phyloP scores from a whole-genome alignment of 441 rosid species.

The Pelargonium citronellum region DNA sequence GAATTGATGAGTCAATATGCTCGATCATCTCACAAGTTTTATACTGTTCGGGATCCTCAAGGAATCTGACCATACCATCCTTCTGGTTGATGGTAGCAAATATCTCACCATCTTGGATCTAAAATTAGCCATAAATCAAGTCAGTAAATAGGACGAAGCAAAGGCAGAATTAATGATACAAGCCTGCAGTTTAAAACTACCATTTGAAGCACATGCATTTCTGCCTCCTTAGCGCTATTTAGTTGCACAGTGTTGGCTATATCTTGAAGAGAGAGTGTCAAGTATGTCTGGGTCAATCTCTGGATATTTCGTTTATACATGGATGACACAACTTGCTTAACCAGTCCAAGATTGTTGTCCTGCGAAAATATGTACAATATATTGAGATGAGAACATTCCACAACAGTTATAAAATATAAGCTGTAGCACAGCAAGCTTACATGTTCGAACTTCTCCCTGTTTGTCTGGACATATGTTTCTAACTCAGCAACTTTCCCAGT shows the following conservation, averaged over 20 bases:
- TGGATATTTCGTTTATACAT: constrained; percentile 91
- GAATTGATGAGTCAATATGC: constrained; percentile 79
- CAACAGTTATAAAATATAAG: neutral
- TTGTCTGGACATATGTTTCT: constrained; percentile 47
- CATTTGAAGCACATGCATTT: constrained; percentile 99
- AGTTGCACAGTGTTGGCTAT: constrained; percentile 83
- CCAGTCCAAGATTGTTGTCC: constrained; percentile 95
- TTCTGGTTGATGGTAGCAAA: constrained; percentile 91
- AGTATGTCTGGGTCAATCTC: constrained; percentile 85
- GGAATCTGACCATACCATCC: constrained; percentile 97
- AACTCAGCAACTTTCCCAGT: constrained; percentile 58
- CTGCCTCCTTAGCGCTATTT: constrained; percentile 82
- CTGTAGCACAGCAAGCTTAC: constrained; percentile 35
- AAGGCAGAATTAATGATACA: constrained; percentile 6
- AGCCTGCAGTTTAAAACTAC: constrained; percentile 30
- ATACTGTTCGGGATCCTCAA: constrained; percentile 96
- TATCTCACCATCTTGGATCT: constrained; percentile 98
- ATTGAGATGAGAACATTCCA: constrained; percentile 18
- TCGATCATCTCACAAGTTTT: constrained; percentile 84
- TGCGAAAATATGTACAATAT: constrained; percentile 39
- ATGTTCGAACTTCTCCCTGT: constrained; percentile 50
- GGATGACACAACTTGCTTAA: constrained; percentile 85
- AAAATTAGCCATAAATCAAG: constrained; percentile 22
- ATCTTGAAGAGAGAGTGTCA: constrained; percentile 94
- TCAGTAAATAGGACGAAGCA: neutral